Evolutionary conservation across 441 rosid species (phyloP), one percentile per base, ranked within the genome.

Genomic region (Brassica hybrid): DNA sequence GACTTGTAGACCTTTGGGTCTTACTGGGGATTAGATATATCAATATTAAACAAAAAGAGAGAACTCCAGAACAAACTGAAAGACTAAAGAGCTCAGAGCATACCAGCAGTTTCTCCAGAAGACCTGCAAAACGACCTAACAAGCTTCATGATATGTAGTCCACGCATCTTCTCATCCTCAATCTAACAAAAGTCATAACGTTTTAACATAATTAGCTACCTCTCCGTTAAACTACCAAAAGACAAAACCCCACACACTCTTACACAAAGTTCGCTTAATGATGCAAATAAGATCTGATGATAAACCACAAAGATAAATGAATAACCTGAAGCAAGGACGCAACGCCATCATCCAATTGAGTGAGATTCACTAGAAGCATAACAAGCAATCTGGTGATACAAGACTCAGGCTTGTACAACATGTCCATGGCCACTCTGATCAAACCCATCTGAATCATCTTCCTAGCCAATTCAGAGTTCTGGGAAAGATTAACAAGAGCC

Each of bases 401-500:
- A 43, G 90, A 86, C 5, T 85, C 91, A 0, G 92, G 94, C 71
- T 86, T 90, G 75, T 86, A 89, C 84, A 93, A 79, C 77, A 91
- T 76, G 72, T 90, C 93, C 92, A 89, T 89, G 12, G 83, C 87
- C 21, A 87, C 82, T 81, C 78, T 84, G 48, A 89, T 83, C 83
- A 90, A 80, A 59, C 90, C 94, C 83, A 83, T 83, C 25, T 71
- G 81, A 79, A 89, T 87, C 94, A 91, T 90, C 84, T 86, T 87
- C 21, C 81, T 65, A 57, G 93, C 92, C 75, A 94, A 74, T 68
- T 77, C 84, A 7, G 89, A 82, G 81, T 87, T 84, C 84, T 87
- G 96, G 0, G 99, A 93, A 72, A 95, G 93, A 85, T 93, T 91
- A n/a, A 95, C 90, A 70, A 95, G 94, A 75, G 96, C 94, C 77